Evolutionary conservation across 169 alveolate genomes (phyloP), one percentile per base, ranked within the genome.

Genomic region (Cryptosporidium muris): DNA sequence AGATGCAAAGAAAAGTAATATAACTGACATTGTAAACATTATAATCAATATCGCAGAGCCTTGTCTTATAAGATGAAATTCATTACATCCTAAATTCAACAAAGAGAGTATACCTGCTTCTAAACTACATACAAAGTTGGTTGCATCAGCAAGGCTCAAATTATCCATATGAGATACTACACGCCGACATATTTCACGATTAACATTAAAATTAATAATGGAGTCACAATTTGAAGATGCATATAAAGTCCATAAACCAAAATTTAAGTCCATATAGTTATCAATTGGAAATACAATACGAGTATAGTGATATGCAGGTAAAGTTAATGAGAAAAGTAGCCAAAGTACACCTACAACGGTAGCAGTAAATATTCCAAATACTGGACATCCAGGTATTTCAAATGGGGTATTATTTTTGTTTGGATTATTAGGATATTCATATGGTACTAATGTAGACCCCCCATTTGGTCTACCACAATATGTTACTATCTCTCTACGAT

Each of bases 381-480:
- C 85, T 11, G 85, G 85, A 42, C 85, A 74, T 4, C 85, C 85
- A 1, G 85, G 85, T 45, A 74, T 74, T 58, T 74, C 85, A 62
- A 58, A 74, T 14, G 85, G 85, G 14, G 85, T 49, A n/a, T 58
- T 34, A 16, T 74, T 74, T 16, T 16, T 16, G 37, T 43, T 74
- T 40, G 54, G 11, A 66, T 66, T 66, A 38, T 4, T 9, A 1
- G 58, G 56, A 12, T 45, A 42, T 42, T 66, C 51, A n/a, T 47
- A 58, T 11, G 85, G 8, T 58, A 74, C 16, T 51, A 58, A 68
- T n/a, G 62, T 68, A 43, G 54, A 74, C 25, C 54, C 85, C n/a
- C 74, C 74, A 58, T 25, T 25, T 25, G 25, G 25, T 54, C 66
- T 68, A 74, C 45, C 60, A 47, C 3, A 25, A 58, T 58, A 74